Evolutionary conservation across 441 rosid genomes (phyloP).

Genomic region (Jatropha multifida): DNA sequence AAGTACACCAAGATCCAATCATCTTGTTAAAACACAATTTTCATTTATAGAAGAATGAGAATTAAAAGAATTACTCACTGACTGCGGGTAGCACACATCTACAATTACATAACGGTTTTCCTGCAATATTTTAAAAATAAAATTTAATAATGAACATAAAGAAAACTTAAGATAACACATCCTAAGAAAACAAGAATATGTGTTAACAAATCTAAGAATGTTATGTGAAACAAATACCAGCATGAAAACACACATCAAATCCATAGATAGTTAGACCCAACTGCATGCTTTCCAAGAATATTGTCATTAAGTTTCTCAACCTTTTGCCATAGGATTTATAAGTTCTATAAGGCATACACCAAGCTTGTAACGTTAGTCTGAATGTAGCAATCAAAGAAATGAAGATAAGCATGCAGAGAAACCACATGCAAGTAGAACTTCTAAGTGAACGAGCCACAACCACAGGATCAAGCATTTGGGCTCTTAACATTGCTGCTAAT

Average conservation of each 20-base stretch:
- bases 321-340: slow-evolving; percentile 5
- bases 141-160: neutral
- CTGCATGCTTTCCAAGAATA: neutral
- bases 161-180: neutral
- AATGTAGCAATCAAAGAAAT: neutral
- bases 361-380: neutral
- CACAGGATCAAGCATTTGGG: neutral
- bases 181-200: slow-evolving; percentile 1
- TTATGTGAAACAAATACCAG: neutral
- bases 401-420: neutral
- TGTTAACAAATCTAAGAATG: neutral
- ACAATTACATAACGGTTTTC: slow-evolving; percentile 88
- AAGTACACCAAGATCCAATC: neutral
- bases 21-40: slow-evolving; percentile 2
- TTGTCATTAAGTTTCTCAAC: neutral
- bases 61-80: slow-evolving; percentile 47
- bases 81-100: slow-evolving; percentile 82
- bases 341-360: neutral
- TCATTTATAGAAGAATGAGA: neutral
- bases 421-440: neutral
- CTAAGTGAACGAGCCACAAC: neutral
- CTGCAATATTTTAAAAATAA: slow-evolving; percentile 37
- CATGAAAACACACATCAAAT: neutral
- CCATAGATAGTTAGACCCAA: neutral
- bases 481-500: slow-evolving; percentile 1